Conservation (phyloP, 257 asterid species). For the Petunia secreta region DNA sequence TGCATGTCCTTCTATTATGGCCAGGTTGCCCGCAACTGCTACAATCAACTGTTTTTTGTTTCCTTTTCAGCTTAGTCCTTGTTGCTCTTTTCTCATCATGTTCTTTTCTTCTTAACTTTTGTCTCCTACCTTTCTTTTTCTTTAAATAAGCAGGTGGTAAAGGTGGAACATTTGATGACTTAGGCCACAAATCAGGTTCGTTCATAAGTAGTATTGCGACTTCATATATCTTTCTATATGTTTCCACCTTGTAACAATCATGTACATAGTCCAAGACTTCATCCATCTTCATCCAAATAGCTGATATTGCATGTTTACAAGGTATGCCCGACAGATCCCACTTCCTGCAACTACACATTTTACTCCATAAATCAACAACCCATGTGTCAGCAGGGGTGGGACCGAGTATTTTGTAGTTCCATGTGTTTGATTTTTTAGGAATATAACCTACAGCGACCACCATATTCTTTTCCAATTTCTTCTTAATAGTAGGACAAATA, state of each 20-base stretch:
- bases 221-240: not conserved
- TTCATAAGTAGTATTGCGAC: not conserved
- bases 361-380: not conserved
- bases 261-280: slow-evolving; percentile 19
- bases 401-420: not conserved
- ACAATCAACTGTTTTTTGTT: not conserved
- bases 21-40: not conserved
- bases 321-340: slow-evolving; percentile 23
- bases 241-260: not conserved
- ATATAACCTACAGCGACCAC: not conserved
- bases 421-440: not conserved
- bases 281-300: not conserved
- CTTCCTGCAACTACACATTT: slow-evolving; percentile 21
- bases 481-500: not conserved
- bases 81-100: not conserved
- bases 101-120: not conserved
- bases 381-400: not conserved
- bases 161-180: not conserved
- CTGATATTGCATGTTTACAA: slow-evolving; percentile 8
- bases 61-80: not conserved
- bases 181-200: not conserved
- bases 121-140: not conserved
- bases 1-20: not conserved
- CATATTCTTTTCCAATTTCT: not conserved
- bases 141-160: not conserved